Conservation (phyloP, 2,329 filamentous ascomycete genomes). For the Lachnellula hyalina region DNA sequence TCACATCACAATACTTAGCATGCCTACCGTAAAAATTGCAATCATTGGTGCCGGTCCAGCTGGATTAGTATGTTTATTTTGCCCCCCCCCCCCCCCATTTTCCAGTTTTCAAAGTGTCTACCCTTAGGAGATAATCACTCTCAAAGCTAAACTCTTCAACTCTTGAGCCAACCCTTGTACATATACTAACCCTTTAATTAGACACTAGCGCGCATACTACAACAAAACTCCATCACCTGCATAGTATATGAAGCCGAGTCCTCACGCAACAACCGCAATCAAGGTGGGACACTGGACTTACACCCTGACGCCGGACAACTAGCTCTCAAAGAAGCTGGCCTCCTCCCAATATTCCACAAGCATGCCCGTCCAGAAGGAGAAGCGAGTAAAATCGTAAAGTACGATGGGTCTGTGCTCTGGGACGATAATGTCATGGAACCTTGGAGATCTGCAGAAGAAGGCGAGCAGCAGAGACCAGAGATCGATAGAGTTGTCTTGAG, state of each 20-base stretch:
- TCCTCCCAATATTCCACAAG: background rate
- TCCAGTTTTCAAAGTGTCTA: background rate
- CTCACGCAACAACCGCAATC: background rate
- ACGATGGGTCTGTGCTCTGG: background rate
- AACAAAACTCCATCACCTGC: slow-evolving; percentile 20
- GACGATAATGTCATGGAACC: slow-evolving; percentile 1
- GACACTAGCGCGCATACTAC: slow-evolving; percentile 29
- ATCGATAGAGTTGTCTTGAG: slow-evolving; percentile 35
- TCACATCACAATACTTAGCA: background rate
- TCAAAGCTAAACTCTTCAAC: background rate
- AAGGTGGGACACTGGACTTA: background rate
- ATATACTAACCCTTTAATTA: background rate
- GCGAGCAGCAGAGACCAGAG: slow-evolving; percentile 31
- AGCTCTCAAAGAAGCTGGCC: background rate
- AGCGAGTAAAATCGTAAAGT: background rate
- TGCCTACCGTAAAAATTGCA: slow-evolving; percentile 21
- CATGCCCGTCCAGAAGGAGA: background rate
- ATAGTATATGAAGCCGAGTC: slow-evolving; percentile 29
- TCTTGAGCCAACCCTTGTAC: background rate
- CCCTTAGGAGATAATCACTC: background rate
- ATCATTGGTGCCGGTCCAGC: slow-evolving; percentile 31
- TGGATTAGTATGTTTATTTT: slow-evolving; percentile 17
- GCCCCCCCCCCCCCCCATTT: background rate
- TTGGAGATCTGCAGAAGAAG: background rate
- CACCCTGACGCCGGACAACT: background rate